Evolutionary conservation across 2,329 filamentous ascomycete genomes (phyloP), one percentile per base, ranked within the genome.

Genomic region (Colletotrichum sp.): DNA sequence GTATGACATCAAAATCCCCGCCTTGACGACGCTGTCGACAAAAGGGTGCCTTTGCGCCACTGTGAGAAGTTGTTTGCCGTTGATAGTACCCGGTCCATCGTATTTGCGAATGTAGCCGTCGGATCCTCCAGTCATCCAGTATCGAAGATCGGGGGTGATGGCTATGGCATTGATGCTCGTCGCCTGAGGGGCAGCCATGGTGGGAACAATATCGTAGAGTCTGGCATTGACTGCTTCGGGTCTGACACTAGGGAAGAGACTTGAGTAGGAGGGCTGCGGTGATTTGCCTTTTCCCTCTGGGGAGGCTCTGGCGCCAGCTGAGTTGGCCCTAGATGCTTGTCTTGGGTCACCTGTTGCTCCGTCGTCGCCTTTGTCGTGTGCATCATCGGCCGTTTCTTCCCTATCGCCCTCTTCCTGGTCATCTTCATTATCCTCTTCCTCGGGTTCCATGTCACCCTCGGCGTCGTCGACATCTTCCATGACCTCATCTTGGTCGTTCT

Each of bases 51-150:
- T 90, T 85, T 99, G 97, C 36, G 97, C 97, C 8, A 99, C 97
- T 0, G 97, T 99, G 78, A 99, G 87, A 74, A 96, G 92, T 38
- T 97, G 91, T 84, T 98, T 98, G 76, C 95, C 95, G 81, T 99
- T 99, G 77, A 97, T 96, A 7, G 97, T 98, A 43, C 95, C 95
- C 5, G 94, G 93, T 82, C 97, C 98, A 82, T 99, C 97, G 84
- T 97, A 98, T 83, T 98, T 98, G 71, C 97, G 91, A 76, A 99
- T 96, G 81, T 98, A 99, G 62, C 97, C 96, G 84, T 99, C 97
- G 0, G 94, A 93, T 1, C 97, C 97, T 47, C 97, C 97, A 13
- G 93, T 98, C 82, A 98, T 96, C 82, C 98, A 96, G 90, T 95
- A 98, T 69, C 95, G 91, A 88, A 98, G 93, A 82, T 99, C 97